These are phyloP conservation scores for Naematelia encephala DNA, from an alignment of 768 basidiomycete species.

Conservation along the genomic window DNA sequence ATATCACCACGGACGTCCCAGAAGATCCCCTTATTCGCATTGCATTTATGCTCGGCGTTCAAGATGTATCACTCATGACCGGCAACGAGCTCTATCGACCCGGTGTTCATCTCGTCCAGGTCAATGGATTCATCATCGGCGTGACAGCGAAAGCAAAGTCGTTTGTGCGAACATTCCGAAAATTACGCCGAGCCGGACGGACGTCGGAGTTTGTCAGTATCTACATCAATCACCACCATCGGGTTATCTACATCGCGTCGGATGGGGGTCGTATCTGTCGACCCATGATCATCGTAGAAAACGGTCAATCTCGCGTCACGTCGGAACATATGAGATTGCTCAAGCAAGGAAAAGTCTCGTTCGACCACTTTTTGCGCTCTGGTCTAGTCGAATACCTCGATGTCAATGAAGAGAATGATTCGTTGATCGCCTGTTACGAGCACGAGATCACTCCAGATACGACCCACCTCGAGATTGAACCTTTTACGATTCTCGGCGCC, in stretches of 20 bases:
- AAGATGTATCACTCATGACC: constrained; percentile 89
- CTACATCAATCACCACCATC: constrained; percentile 94
- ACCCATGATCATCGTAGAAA: constrained; percentile 93
- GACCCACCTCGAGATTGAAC: constrained; percentile 97
- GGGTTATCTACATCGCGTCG: constrained; percentile 88
- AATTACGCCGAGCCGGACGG: constrained; percentile 82
- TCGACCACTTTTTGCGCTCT: constrained; percentile 88
- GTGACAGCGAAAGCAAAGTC: constrained; percentile 77
- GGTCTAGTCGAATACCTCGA: constrained; percentile 97
- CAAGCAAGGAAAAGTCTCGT: constrained; percentile 71
- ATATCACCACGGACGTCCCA: constrained; percentile 98
- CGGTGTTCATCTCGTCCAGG: constrained; percentile 88
- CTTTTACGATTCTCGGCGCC: constrained; percentile 93
- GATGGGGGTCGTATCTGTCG: constrained; percentile 98
- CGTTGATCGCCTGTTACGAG: constrained; percentile 93
- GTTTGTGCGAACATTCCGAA: constrained; percentile 87
- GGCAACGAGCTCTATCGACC: constrained; percentile 95
- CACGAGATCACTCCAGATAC: constrained; percentile 72
- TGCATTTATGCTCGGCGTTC: constrained; percentile 92
- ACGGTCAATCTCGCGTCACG: constrained; percentile 69
- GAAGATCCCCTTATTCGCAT: constrained; percentile 88
- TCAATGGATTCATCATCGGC: constrained; percentile 94
- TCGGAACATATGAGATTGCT: constrained; percentile 77
- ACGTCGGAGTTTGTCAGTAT: constrained; percentile 95
- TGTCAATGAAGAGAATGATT: constrained; percentile 98